phyloP scores from a whole-genome alignment of 495 filamentous ascomycete species.

The Aspergillus mulundensis region DNA sequence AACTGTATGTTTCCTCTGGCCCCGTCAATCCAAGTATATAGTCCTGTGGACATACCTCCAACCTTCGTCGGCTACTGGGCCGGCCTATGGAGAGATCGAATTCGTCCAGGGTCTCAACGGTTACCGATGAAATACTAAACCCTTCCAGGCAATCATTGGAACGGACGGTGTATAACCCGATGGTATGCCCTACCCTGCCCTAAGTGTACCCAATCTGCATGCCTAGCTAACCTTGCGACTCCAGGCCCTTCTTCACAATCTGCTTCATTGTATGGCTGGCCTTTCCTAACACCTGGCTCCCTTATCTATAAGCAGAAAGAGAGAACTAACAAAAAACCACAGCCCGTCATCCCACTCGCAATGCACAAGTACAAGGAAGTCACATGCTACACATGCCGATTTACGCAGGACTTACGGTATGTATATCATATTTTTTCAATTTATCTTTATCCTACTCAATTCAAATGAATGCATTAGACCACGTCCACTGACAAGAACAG shows the following conservation, averaged over 20 bases:
- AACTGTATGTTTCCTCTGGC: slow-evolving; percentile 46
- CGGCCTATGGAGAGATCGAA: too few relatives aligned
- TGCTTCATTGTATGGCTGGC: slow-evolving; percentile 47
- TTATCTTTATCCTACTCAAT: too few relatives aligned
- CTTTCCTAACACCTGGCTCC: too few relatives aligned
- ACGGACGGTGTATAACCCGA: slow-evolving; percentile 47
- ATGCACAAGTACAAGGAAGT: slow-evolving; percentile 54
- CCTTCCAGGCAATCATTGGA: slow-evolving; percentile 45
- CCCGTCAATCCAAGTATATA: too few relatives aligned
- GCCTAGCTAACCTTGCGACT: slow-evolving; percentile 14
- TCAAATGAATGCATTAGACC: too few relatives aligned
- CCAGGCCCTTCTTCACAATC: slow-evolving; percentile 51
- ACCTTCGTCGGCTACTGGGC: too few relatives aligned
- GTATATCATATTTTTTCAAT: too few relatives aligned
- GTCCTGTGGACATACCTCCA: slow-evolving; percentile 8
- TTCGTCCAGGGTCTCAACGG: slow-evolving; percentile 8
- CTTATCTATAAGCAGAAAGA: neutral
- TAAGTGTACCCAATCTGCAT: neutral
- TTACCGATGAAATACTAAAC: slow-evolving; percentile 15
- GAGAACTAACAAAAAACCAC: slow-evolving; percentile 1
- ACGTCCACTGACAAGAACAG: slow-evolving; percentile 20
- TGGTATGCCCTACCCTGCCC: slow-evolving; percentile 39
- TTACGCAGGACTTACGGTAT: slow-evolving; percentile 50
- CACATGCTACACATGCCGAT: slow-evolving; percentile 49
- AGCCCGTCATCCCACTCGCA: slow-evolving; percentile 49